Evolutionary conservation across 169 alveolate genomes (phyloP).

Genomic region (Miamiensis avidus): DNA sequence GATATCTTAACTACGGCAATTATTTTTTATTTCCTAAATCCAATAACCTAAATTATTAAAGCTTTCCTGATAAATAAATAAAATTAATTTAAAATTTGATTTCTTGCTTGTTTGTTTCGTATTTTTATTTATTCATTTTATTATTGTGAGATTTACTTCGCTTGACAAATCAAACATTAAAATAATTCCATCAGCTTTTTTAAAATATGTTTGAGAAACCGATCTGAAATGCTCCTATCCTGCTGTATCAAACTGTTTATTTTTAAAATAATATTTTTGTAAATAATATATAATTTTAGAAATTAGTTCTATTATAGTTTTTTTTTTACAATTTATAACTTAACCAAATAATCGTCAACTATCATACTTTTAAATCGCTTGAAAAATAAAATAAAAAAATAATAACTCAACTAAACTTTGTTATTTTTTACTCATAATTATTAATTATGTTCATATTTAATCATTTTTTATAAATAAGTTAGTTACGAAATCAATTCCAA

Average conservation of each 20-base stretch:
- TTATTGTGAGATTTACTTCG: neutral
- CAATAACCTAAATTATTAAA: constrained; percentile 15
- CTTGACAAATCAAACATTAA: constrained; percentile 15
- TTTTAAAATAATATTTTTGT: neutral
- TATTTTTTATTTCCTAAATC: constrained; percentile 8
- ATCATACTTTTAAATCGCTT: constrained; percentile 22
- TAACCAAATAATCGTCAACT: constrained; percentile 12
- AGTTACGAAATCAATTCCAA: constrained; percentile 23
- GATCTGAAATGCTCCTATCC: constrained; percentile 26
- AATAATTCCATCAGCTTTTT: constrained; percentile 24
- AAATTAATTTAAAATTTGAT: neutral
- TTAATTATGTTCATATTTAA: neutral
- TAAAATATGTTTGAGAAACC: constrained; percentile 13
- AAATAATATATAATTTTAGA: neutral
- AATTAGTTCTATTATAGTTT: neutral
- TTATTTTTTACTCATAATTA: too few relatives aligned
- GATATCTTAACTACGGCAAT: constrained; percentile 2
- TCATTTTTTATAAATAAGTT: neutral
- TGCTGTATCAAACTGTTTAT: constrained; percentile 27
- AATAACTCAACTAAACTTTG: neutral
- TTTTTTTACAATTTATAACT: constrained; percentile 14
- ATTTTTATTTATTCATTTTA: neutral
- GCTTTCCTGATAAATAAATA: constrained; percentile 8
- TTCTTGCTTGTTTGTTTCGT: neutral
- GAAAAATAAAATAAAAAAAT: neutral